phyloP scores from a whole-genome alignment of 495 filamentous ascomycete genomes.

The Penicillium psychrofluorescens region DNA sequence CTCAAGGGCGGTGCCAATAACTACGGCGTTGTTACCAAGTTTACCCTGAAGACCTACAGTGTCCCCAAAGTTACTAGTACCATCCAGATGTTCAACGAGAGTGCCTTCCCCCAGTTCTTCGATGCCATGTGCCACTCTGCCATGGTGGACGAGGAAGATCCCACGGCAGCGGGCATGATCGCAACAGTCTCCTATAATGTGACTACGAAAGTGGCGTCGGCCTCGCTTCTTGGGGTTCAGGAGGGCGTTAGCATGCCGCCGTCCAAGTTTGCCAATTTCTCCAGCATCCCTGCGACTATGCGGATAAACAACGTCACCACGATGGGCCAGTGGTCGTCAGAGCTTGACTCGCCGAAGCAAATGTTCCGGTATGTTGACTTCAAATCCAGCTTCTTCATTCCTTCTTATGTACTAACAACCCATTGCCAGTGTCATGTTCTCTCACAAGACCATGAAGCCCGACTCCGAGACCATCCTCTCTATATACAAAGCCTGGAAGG shows the following conservation, averaged over 20 bases:
- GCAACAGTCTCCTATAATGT: constrained; percentile 16
- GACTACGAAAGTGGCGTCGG: constrained; percentile 8
- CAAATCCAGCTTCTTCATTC: background rate
- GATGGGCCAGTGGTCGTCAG: constrained; percentile 5
- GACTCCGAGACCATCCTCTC: constrained; percentile 11
- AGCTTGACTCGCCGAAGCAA: constrained; percentile 21
- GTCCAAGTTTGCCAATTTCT: constrained; percentile 21
- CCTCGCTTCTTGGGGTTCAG: constrained; percentile 18
- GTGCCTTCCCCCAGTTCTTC: constrained; percentile 8
- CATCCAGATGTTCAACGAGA: constrained; percentile 28
- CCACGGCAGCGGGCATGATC: constrained; percentile 18
- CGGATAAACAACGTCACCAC: constrained; percentile 20
- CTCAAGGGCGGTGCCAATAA: constrained; percentile 35
- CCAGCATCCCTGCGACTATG: constrained; percentile 7
- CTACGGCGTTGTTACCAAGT: constrained; percentile 38
- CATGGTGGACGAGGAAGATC: constrained; percentile 7
- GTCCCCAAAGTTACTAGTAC: constrained; percentile 30
- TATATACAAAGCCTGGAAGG: constrained; percentile 21
- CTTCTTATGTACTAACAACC: background rate
- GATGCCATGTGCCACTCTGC: constrained; percentile 12
- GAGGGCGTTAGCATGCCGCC: constrained; percentile 19
- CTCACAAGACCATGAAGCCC: constrained; percentile 16
- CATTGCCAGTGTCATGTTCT: constrained; percentile 14
- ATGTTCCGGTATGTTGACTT: constrained; percentile 15
- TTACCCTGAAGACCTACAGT: constrained; percentile 35